Evolutionary conservation across 306 rosid species (phyloP).

Genomic region (Adenanthera pavonina): DNA sequence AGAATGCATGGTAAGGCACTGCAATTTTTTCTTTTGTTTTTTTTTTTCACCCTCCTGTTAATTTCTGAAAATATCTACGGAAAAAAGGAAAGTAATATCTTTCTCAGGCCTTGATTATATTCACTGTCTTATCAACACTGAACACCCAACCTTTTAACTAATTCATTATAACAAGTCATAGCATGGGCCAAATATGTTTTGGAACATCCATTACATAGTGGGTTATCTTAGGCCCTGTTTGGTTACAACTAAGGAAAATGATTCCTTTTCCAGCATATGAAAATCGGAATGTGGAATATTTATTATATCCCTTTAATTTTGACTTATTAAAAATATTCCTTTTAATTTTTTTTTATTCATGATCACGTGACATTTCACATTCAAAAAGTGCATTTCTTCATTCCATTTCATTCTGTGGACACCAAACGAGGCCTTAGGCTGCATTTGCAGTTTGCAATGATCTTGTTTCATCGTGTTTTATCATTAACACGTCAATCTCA

Average conservation of each 20-base stretch:
- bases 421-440: too few species aligned
- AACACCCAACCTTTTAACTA: not conserved
- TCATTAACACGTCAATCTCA: not conserved
- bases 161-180: not conserved
- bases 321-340: too few species aligned
- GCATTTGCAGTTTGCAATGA: not conserved
- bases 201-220: not conserved
- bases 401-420: too few species aligned
- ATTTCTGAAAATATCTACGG: constrained; percentile 4
- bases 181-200: not conserved
- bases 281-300: too few species aligned
- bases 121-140: not conserved
- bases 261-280: too few species aligned
- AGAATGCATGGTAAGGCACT: constrained; percentile 87
- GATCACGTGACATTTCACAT: too few species aligned
- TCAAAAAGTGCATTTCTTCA: too few species aligned
- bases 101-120: constrained; percentile 13
- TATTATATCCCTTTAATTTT: too few species aligned
- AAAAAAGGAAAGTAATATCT: constrained; percentile 3
- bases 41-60: not conserved
- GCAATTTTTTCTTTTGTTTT: not conserved
- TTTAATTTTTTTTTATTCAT: too few species aligned
- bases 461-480: not conserved
- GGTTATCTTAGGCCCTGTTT: too few species aligned
- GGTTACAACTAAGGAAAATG: too few species aligned